Percentiles rank a stretch among this genome's conserved stretches.
Evolutionary conservation across 306 rosid genomes (phyloP).

Genomic region (Lablab purpureus): DNA sequence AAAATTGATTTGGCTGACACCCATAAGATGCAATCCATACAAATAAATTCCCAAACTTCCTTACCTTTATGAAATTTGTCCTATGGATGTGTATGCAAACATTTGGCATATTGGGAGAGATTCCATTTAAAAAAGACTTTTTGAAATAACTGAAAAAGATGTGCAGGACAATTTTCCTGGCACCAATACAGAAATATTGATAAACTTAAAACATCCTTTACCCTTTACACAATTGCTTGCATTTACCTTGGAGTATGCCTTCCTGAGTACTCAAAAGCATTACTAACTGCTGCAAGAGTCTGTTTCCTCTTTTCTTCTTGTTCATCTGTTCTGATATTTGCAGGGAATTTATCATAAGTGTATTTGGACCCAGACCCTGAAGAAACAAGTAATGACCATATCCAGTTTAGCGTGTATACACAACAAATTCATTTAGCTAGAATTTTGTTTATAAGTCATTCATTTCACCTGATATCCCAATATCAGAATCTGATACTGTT

Average conservation of each 20-base stretch:
- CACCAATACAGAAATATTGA: background rate
- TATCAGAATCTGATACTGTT: slow-evolving; percentile 85
- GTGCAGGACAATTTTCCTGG: slow-evolving; percentile 36
- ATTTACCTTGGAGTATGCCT: slow-evolving; percentile 80
- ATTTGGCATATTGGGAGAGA: slow-evolving; percentile 25
- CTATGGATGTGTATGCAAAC: background rate
- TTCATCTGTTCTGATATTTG: slow-evolving; percentile 79
- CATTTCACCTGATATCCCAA: slow-evolving; percentile 73
- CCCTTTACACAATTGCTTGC: slow-evolving; percentile 34
- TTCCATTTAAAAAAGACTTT: slow-evolving; percentile 24
- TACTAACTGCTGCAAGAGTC: slow-evolving; percentile 83
- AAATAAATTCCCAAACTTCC: slow-evolving; percentile 26
- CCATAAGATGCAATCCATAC: slow-evolving; percentile 13
- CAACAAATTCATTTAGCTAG: slow-evolving; percentile 17
- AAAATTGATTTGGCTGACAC: slow-evolving; percentile 33
- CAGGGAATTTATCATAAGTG: slow-evolving; percentile 89
- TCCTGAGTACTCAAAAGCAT: slow-evolving; percentile 82
- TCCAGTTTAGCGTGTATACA: slow-evolving; percentile 27
- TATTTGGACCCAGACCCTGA: slow-evolving; percentile 84
- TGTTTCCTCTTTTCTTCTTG: slow-evolving; percentile 94
- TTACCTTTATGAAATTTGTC: slow-evolving; percentile 19
- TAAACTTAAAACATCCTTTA: slow-evolving; percentile 24
- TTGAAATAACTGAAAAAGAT: slow-evolving; percentile 22
- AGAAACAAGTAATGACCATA: slow-evolving; percentile 37
- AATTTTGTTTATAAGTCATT: slow-evolving; percentile 30